phyloP scores from a whole-genome alignment of 169 alveolate genomes.

The Plasmodium gonderi region DNA sequence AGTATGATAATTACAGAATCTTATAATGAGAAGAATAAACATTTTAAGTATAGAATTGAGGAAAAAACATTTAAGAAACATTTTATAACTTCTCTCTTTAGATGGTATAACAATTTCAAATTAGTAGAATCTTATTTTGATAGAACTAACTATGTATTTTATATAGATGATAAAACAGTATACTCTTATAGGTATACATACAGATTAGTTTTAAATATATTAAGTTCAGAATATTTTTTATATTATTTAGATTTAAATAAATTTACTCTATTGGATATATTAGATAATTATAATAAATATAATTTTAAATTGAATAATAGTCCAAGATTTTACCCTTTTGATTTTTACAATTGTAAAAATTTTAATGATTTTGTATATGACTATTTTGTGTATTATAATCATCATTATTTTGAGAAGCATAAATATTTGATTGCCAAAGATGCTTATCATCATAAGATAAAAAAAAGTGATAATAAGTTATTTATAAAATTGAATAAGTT shows the following conservation, averaged over 20 bases:
- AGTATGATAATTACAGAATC: not conserved
- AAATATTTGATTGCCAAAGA: constrained; percentile 10
- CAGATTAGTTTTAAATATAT: constrained; percentile 22
- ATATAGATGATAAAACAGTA: constrained; percentile 36
- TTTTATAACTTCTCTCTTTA: constrained; percentile 53
- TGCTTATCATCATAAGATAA: constrained; percentile 23
- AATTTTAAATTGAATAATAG: constrained; percentile 38
- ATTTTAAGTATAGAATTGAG: constrained; percentile 7
- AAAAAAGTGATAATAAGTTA: not conserved
- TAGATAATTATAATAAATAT: constrained; percentile 45
- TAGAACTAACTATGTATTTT: constrained; percentile 19
- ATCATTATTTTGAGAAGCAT: constrained; percentile 39
- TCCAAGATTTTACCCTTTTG: constrained; percentile 35
- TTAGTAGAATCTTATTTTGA: constrained; percentile 27
- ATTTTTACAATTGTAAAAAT: constrained; percentile 13
- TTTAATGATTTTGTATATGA: constrained; percentile 15
- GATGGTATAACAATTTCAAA: constrained; percentile 52
- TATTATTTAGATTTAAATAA: constrained; percentile 58
- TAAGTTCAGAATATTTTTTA: constrained; percentile 42
- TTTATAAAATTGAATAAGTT: constrained; percentile 9
- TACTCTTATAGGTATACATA: constrained; percentile 58
- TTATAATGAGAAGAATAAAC: not conserved
- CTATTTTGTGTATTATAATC: constrained; percentile 27
- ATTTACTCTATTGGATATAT: constrained; percentile 21
- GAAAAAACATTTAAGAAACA: constrained; percentile 42